phyloP scores from a whole-genome alignment of 2,329 filamentous ascomycete species.

The Tolypocladium inflatum region DNA sequence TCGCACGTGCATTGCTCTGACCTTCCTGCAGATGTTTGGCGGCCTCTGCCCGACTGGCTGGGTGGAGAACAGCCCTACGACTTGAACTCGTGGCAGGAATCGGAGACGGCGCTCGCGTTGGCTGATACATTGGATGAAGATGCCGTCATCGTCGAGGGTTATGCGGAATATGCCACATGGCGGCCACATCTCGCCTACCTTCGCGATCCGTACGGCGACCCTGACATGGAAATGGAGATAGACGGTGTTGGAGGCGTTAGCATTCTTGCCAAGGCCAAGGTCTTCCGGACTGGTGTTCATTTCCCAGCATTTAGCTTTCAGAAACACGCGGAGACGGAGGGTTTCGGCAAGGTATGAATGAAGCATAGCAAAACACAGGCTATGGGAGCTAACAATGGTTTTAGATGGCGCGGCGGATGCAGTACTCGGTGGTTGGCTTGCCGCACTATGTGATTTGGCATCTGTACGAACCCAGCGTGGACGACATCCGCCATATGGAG shows the following conservation, averaged over 20 bases:
- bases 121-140: constrained; percentile 96
- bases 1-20: constrained; percentile 10
- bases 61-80: constrained; percentile 98
- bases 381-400: not conserved
- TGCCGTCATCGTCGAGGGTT: constrained; percentile 96
- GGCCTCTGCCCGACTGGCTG: constrained; percentile 96
- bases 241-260: constrained; percentile 96
- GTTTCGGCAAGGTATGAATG: constrained; percentile 79
- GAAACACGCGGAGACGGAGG: constrained; percentile 96
- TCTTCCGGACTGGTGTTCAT: constrained; percentile 90
- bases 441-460: constrained; percentile 99
- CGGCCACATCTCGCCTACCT: constrained; percentile 93
- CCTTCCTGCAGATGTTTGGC: constrained; percentile 72
- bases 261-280: constrained; percentile 90
- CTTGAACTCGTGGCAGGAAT: constrained; percentile 98
- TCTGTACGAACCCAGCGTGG: constrained; percentile 96
- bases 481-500: constrained; percentile 96
- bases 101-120: constrained; percentile 85
- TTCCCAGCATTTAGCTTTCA: constrained; percentile 98
- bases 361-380: not conserved
- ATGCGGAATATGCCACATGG: constrained; percentile 98
- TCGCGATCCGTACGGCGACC: constrained; percentile 91
- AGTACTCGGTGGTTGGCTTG: constrained; percentile 87
- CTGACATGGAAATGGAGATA: constrained; percentile 99
- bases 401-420: constrained; percentile 95